These are phyloP conservation scores for Hippophae gyantsensis DNA, from an alignment of 306 rosid genomes.

Conservation along the genomic window DNA sequence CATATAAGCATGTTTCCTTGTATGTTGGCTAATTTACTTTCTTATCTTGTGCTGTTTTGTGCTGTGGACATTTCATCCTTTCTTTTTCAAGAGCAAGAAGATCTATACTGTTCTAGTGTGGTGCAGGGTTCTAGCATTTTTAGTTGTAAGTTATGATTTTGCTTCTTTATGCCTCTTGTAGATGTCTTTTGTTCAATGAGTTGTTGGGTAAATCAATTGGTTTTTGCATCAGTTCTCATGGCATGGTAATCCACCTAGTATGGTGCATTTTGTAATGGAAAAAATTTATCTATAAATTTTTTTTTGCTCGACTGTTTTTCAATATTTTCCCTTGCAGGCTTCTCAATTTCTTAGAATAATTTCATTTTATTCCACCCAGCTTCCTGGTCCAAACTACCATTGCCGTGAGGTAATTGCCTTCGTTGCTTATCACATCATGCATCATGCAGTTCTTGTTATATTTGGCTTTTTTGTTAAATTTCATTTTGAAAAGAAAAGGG, in stretches of 20 bases:
- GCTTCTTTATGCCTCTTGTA: conserved; percentile 5
- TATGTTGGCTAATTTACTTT: conserved; percentile 3
- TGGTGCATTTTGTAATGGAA: not conserved
- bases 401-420: conserved; percentile 67
- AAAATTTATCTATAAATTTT: not conserved
- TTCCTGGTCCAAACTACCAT: conserved; percentile 99
- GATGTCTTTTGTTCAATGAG: not conserved
- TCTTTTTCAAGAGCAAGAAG: conserved; percentile 82
- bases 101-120: conserved; percentile 84
- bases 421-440: not conserved
- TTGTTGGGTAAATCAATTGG: not conserved
- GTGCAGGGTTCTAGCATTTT: conserved; percentile 95
- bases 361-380: conserved; percentile 95
- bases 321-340: conserved; percentile 39
- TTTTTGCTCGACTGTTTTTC: not conserved
- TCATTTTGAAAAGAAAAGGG: not conserved
- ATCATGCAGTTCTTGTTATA: not conserved
- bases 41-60: conserved; percentile 26
- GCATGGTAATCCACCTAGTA: too few relatives aligned
- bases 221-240: not conserved
- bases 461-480: too few relatives aligned
- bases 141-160: conserved; percentile 63
- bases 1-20: not conserved
- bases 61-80: conserved; percentile 99
- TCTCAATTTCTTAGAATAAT: conserved; percentile 74